Evolutionary conservation across 495 filamentous ascomycete species (phyloP).

Genomic region (Cercophora samala): DNA sequence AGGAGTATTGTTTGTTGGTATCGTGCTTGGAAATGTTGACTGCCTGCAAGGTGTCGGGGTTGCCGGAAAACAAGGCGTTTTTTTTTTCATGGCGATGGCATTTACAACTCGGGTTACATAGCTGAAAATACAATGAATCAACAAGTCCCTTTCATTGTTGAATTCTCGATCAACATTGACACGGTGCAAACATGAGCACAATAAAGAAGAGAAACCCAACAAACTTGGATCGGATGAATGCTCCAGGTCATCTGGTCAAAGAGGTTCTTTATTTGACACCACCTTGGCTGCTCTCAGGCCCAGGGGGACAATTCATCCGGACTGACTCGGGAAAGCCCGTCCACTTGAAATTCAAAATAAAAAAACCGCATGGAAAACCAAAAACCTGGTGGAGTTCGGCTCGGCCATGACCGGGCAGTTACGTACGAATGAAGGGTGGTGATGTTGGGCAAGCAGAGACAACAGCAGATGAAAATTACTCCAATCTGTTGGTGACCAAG

Average conservation of each 20-base stretch:
- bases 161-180: background rate
- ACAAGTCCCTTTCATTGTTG: background rate
- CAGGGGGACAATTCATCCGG: background rate
- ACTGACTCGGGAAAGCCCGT: background rate
- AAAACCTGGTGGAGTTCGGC: background rate
- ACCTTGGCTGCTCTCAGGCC: background rate
- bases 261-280: background rate
- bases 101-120: background rate
- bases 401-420: background rate
- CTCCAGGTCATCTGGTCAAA: slow-evolving; percentile 3
- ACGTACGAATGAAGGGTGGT: background rate
- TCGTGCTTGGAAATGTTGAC: background rate
- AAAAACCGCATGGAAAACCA: background rate
- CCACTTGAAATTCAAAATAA: background rate
- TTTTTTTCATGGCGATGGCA: background rate
- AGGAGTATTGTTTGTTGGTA: background rate
- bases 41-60: background rate
- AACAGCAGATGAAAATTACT: background rate
- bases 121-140: background rate
- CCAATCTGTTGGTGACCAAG: background rate
- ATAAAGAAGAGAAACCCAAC: background rate
- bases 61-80: background rate
- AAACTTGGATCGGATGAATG: background rate
- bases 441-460: background rate
- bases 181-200: background rate